phyloP scores from a whole-genome alignment of 2,329 filamentous ascomycete genomes.

The Paraphoma sp. region DNA sequence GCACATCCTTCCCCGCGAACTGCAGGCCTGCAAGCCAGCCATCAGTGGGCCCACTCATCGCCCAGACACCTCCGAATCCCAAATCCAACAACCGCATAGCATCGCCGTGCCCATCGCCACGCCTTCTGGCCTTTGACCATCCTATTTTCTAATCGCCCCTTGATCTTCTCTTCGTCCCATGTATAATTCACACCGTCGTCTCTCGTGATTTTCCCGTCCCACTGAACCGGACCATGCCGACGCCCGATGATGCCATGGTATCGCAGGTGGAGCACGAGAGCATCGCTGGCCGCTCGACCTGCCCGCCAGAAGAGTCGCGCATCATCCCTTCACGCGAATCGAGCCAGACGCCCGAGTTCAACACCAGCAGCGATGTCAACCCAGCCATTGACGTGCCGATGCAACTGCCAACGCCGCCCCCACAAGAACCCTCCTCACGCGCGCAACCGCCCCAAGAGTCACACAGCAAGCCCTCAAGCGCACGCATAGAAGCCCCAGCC shows the following conservation, averaged over 20 bases:
- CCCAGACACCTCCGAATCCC: conserved; percentile 23
- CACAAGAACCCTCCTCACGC: conserved; percentile 31
- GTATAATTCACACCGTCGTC: conserved; percentile 18
- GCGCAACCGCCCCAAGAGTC: conserved; percentile 24
- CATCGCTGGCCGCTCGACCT: conserved; percentile 55
- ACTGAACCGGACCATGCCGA: conserved; percentile 55
- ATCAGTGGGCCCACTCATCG: conserved; percentile 9
- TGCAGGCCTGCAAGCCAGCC: conserved; percentile 5
- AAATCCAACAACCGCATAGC: conserved; percentile 14
- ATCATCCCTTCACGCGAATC: conserved; percentile 36
- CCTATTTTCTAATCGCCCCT: conserved; percentile 13
- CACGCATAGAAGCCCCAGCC: conserved; percentile 41
- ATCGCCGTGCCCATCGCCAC: conserved; percentile 15
- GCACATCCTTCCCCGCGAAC: conserved; percentile 33
- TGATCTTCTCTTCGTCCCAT: conserved; percentile 20
- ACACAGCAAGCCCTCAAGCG: conserved; percentile 37
- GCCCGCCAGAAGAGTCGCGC: conserved; percentile 56
- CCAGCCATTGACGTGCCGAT: conserved; percentile 21
- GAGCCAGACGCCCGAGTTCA: conserved; percentile 31
- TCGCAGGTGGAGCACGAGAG: conserved; percentile 50
- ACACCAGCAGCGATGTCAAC: conserved; percentile 21
- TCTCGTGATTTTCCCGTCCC: conserved; percentile 37
- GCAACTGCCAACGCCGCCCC: conserved; percentile 47
- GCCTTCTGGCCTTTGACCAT: conserved; percentile 8
- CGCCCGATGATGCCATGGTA: conserved; percentile 52